Conservation (phyloP, 176 grass and related monocot genomes). For the Pontederia crassipes region DNA sequence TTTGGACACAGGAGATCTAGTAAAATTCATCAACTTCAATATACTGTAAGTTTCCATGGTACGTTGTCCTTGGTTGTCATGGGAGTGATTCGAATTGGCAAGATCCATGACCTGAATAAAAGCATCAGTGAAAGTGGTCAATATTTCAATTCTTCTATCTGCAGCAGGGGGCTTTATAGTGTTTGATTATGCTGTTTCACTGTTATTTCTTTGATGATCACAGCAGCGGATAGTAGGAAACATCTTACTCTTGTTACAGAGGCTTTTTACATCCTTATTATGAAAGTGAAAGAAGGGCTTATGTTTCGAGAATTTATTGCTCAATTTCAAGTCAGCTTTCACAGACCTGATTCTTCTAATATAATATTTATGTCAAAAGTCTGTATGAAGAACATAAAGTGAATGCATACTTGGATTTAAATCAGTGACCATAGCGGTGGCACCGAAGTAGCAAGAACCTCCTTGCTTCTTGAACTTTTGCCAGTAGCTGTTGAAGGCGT, state of each 20-base stretch:
- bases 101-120: constrained; percentile 35
- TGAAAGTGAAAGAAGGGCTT: no score
- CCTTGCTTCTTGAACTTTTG: constrained; percentile 58
- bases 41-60: not conserved
- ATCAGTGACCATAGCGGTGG: constrained; percentile 42
- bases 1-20: not conserved
- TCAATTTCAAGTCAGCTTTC: no score
- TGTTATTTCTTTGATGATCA: no score
- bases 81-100: constrained; percentile 41
- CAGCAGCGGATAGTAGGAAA: no score
- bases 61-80: not conserved
- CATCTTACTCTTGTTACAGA: no score
- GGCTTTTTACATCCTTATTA: no score
- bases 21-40: not conserved
- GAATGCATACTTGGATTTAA: constrained; percentile 41
- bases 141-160: not conserved
- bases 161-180: not conserved
- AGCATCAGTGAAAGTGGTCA: constrained; percentile 5
- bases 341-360: no score
- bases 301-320: no score
- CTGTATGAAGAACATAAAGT: not conserved
- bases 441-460: constrained; percentile 56
- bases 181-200: no score
- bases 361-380: not conserved
- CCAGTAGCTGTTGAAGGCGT: constrained; percentile 56